phyloP scores from a whole-genome alignment of 1,139 yeast species.

The Saccharomyces hybrid region DNA sequence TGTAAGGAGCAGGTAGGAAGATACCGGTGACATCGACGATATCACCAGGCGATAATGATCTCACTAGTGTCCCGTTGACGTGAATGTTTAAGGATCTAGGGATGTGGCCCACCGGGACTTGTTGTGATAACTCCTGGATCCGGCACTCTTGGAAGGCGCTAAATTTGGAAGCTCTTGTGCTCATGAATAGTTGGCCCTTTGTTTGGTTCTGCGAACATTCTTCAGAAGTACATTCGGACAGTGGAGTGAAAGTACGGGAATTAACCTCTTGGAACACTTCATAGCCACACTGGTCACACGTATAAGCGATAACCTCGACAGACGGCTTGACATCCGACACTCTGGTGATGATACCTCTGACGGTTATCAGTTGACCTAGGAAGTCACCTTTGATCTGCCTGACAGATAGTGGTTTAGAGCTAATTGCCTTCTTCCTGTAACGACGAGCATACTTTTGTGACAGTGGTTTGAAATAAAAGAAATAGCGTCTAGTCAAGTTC shows the following conservation, averaged over 20 bases:
- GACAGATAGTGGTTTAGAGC: constrained; percentile 64
- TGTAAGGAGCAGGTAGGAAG: constrained; percentile 87
- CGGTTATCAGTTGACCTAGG: constrained; percentile 81
- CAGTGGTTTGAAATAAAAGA: constrained; percentile 77
- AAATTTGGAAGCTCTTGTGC: constrained; percentile 93
- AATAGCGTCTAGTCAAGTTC: constrained; percentile 77
- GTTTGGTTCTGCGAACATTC: constrained; percentile 72
- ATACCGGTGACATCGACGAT: constrained; percentile 88
- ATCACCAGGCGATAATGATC: constrained; percentile 90
- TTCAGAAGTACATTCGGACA: constrained; percentile 75
- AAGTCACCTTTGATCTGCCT: constrained; percentile 80
- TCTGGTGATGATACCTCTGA: constrained; percentile 89
- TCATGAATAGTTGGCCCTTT: constrained; percentile 84
- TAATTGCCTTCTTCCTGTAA: constrained; percentile 15
- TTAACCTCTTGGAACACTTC: constrained; percentile 95
- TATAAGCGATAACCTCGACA: constrained; percentile 84
- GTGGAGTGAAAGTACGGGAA: constrained; percentile 75
- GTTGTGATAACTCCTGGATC: constrained; percentile 89
- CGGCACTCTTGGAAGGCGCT: constrained; percentile 92
- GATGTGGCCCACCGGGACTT: constrained; percentile 96
- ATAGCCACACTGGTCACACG: constrained; percentile 95
- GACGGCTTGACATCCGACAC: constrained; percentile 95
- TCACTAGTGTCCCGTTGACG: constrained; percentile 81
- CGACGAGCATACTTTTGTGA: constrained; percentile 30
- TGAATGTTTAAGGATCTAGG: constrained; percentile 83